phyloP scores from a whole-genome alignment of 768 basidiomycete genomes.

The Postia placenta region DNA sequence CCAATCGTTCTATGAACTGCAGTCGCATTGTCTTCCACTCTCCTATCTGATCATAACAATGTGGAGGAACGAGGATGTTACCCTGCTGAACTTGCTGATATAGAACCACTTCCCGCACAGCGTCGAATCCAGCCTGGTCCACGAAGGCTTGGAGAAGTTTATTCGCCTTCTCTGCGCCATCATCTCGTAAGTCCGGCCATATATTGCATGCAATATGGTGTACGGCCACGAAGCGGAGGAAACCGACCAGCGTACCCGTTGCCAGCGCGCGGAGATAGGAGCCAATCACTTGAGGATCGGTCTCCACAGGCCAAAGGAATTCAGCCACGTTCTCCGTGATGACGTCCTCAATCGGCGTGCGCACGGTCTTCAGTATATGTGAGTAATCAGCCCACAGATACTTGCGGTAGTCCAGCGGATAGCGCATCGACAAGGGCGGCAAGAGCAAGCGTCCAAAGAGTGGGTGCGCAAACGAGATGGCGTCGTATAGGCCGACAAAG shows the following conservation, averaged over 20 bases:
- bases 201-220: slow-evolving; percentile 76
- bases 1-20: slow-evolving; percentile 19
- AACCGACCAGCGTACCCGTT: slow-evolving; percentile 38
- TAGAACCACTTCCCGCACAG: slow-evolving; percentile 46
- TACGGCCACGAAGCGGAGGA: slow-evolving; percentile 60
- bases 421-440: slow-evolving; percentile 69
- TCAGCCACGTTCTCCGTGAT: slow-evolving; percentile 47
- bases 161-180: slow-evolving; percentile 28
- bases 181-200: slow-evolving; percentile 55
- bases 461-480: slow-evolving; percentile 80
- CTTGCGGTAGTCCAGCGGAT: slow-evolving; percentile 77
- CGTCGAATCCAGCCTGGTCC: slow-evolving; percentile 38
- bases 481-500: slow-evolving; percentile 84
- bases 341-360: slow-evolving; percentile 44
- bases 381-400: slow-evolving; percentile 78
- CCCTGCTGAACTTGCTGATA: slow-evolving; percentile 47
- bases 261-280: slow-evolving; percentile 56
- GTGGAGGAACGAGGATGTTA: slow-evolving; percentile 37
- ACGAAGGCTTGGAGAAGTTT: slow-evolving; percentile 50
- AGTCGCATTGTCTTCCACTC: slow-evolving; percentile 13
- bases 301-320: slow-evolving; percentile 71
- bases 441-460: slow-evolving; percentile 72
- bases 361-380: slow-evolving; percentile 58
- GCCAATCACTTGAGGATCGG: slow-evolving; percentile 51
- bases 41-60: slow-evolving; percentile 37